Conservation (phyloP, 108 stramenopile species). For the Pseudonitzschia multiseries region DNA sequence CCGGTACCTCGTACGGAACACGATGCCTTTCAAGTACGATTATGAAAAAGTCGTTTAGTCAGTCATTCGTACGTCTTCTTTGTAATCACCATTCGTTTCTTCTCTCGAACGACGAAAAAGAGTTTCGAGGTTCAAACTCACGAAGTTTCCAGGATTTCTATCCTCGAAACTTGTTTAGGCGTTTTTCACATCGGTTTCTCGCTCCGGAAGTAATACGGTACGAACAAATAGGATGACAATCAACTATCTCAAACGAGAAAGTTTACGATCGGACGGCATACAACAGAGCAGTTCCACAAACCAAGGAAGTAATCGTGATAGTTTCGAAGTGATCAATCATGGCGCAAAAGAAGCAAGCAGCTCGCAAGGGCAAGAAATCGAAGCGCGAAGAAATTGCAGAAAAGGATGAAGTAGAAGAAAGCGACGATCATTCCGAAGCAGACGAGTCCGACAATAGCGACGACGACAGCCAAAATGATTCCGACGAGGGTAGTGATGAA, state of each 20-base stretch:
- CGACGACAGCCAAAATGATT: constrained; percentile 13
- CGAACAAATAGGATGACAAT: too few relatives aligned
- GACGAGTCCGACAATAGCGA: constrained; percentile 32
- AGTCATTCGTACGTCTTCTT: constrained; percentile 5
- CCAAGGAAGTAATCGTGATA: background rate
- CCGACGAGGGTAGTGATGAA: constrained; percentile 33
- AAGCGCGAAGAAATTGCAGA: constrained; percentile 13
- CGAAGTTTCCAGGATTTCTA: background rate
- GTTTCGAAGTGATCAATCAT: background rate
- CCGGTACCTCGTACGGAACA: too few relatives aligned
- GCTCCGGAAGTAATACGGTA: too few relatives aligned
- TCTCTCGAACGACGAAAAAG: background rate
- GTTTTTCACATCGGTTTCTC: too few relatives aligned
- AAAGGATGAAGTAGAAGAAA: constrained; percentile 21
- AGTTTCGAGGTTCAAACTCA: background rate
- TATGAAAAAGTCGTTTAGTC: background rate
- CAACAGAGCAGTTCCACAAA: background rate
- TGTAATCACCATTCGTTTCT: background rate
- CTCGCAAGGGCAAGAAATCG: background rate
- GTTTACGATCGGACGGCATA: background rate
- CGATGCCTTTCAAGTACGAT: too few relatives aligned
- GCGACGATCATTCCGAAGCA: constrained; percentile 17
- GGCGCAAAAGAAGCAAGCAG: background rate
- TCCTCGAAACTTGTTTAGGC: too few relatives aligned
- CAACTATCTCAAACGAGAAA: too few relatives aligned